Percentiles rank a stretch among this genome's conserved stretches.
phyloP scores from a whole-genome alignment of 164 flowering plant genomes.

The Annona squamosa region DNA sequence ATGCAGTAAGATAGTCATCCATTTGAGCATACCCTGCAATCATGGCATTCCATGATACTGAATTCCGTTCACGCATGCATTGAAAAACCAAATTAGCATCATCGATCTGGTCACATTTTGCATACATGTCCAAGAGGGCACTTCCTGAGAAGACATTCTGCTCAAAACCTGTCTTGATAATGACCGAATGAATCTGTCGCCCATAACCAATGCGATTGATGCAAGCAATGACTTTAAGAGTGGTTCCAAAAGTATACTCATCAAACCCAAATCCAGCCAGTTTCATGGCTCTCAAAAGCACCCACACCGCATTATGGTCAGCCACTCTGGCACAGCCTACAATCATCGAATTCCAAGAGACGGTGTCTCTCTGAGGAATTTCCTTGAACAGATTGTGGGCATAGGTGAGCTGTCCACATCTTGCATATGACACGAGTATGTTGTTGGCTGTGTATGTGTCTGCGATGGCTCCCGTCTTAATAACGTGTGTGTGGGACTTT shows the following conservation, averaged over 20 bases:
- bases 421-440: conserved; percentile 36
- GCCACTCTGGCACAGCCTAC: conserved; percentile 48
- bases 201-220: conserved; percentile 30
- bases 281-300: conserved; percentile 37
- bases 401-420: conserved; percentile 26
- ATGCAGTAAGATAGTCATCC: conserved; percentile 34
- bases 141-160: conserved; percentile 53
- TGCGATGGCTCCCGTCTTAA: conserved; percentile 34
- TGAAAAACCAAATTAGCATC: conserved; percentile 50
- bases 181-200: conserved; percentile 44
- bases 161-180: conserved; percentile 44
- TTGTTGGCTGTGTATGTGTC: conserved; percentile 49
- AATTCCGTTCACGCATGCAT: conserved; percentile 36
- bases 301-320: conserved; percentile 29
- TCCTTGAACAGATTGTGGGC: conserved; percentile 64
- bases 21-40: conserved; percentile 45
- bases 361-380: conserved; percentile 62
- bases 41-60: conserved; percentile 74
- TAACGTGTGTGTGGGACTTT: conserved; percentile 32
- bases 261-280: conserved; percentile 37
- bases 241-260: conserved; percentile 59
- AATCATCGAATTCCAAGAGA: conserved; percentile 79
- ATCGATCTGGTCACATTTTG: conserved; percentile 50
- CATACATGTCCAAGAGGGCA: conserved; percentile 79
- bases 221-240: conserved; percentile 51